Percentiles rank a stretch among this genome's conserved stretches.
These are phyloP conservation scores for Drechslerella stenobrocha DNA, from an alignment of 2,329 filamentous ascomycete species.

Conservation along the genomic window DNA sequence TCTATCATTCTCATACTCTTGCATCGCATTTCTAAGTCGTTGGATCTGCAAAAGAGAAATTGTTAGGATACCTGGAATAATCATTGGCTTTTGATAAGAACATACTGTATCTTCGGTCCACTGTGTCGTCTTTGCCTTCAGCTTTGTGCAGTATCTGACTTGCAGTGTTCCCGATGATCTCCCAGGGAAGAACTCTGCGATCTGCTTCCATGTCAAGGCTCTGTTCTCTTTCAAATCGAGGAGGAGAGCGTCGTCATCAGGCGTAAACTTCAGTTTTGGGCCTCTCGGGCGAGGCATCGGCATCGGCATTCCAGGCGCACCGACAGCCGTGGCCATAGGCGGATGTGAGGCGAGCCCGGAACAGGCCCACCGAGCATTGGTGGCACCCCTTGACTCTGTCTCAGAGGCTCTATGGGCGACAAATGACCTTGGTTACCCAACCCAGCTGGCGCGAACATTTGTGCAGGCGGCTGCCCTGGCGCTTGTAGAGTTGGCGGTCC, in stretches of 20 bases:
- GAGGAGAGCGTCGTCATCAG: conserved; percentile 83
- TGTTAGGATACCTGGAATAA: not conserved
- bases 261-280: conserved; percentile 90
- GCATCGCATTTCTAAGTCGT: conserved; percentile 73
- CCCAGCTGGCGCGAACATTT: conserved; percentile 37
- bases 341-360: conserved; percentile 59
- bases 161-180: conserved; percentile 87
- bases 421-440: conserved; percentile 43
- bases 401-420: conserved; percentile 46
- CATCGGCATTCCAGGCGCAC: conserved; percentile 68
- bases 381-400: conserved; percentile 35
- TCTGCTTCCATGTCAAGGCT: conserved; percentile 95
- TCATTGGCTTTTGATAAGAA: conserved; percentile 46
- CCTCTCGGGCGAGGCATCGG: conserved; percentile 79
- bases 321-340: conserved; percentile 75
- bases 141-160: conserved; percentile 90
- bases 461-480: conserved; percentile 53
- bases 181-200: conserved; percentile 92
- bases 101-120: conserved; percentile 93
- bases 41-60: conserved; percentile 66
- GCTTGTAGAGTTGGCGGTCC: conserved; percentile 53
- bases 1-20: conserved; percentile 86
- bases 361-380: conserved; percentile 55
- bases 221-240: conserved; percentile 93
- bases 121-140: conserved; percentile 88